phyloP scores from a whole-genome alignment of 345 rosid genomes.

The Aethionema arabicum region DNA sequence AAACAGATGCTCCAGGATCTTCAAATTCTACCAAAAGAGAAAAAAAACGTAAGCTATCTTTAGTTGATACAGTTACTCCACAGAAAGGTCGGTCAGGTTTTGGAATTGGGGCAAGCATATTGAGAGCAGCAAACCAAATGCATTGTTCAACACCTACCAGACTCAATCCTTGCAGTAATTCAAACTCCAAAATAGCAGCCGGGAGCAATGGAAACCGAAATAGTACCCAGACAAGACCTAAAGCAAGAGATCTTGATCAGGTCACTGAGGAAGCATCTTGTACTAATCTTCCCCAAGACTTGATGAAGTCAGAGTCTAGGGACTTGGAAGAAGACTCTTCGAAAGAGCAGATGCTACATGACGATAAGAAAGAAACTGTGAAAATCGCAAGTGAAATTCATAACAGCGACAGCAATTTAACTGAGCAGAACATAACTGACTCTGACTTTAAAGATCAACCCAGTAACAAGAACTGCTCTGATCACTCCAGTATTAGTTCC shows the following conservation, averaged over 20 bases:
- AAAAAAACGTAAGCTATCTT: constrained; percentile 28
- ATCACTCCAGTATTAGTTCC: constrained; percentile 24
- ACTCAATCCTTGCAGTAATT: constrained; percentile 28
- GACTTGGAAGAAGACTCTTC: constrained; percentile 42
- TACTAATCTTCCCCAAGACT: constrained; percentile 36
- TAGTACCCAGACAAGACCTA: constrained; percentile 22
- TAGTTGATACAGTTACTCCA: constrained; percentile 31
- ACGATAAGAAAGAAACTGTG: constrained; percentile 35
- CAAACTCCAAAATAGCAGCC: constrained; percentile 17
- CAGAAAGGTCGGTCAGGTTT: constrained; percentile 38
- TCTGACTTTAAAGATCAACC: constrained; percentile 33
- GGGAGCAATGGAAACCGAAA: constrained; percentile 36
- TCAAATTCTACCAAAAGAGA: constrained; percentile 34
- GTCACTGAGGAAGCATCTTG: constrained; percentile 28
- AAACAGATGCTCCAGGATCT: constrained; percentile 29
- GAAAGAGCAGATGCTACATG: constrained; percentile 32
- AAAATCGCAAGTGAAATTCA: constrained; percentile 23
- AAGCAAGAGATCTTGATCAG: constrained; percentile 24
- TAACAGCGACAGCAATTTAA: constrained; percentile 27
- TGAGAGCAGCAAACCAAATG: constrained; percentile 47
- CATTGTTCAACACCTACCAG: constrained; percentile 37
- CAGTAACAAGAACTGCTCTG: constrained; percentile 26
- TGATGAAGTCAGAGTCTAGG: constrained; percentile 1
- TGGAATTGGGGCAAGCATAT: constrained; percentile 48
- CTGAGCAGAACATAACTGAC: constrained; percentile 20